phyloP scores from a whole-genome alignment of 495 filamentous ascomycete genomes.

The Penicillium goetzii region DNA sequence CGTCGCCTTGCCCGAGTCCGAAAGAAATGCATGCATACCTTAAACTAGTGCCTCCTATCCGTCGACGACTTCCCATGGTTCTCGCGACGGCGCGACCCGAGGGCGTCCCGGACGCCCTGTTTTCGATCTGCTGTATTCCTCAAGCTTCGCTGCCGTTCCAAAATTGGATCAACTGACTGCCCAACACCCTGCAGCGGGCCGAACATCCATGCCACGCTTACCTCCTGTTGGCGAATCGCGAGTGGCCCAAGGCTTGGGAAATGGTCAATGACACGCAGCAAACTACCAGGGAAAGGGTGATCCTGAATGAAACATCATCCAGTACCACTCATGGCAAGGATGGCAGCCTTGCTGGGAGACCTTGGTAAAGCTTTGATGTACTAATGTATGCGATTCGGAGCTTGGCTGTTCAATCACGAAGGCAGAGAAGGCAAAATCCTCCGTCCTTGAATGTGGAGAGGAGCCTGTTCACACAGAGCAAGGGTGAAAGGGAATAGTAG shows the following conservation, averaged over 20 bases:
- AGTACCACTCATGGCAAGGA: not conserved
- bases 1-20: conserved; percentile 12
- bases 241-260: conserved; percentile 2
- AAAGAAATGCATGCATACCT: conserved; percentile 31
- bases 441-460: not conserved
- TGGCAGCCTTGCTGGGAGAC: not conserved
- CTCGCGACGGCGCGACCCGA: conserved; percentile 21
- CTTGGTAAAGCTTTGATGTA: not conserved
- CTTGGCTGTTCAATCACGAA: not conserved
- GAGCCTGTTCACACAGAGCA: not conserved
- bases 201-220: conserved; percentile 26
- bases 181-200: conserved; percentile 30
- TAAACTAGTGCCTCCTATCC: not conserved
- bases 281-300: not conserved
- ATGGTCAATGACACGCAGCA: conserved; percentile 10
- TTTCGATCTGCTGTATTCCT: conserved; percentile 20
- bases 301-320: not conserved
- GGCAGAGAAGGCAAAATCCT: not conserved
- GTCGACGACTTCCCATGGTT: conserved; percentile 4
- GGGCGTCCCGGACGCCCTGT: conserved; percentile 7
- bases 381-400: not conserved
- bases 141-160: conserved; percentile 16
- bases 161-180: conserved; percentile 23
- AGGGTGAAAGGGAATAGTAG: too few relatives aligned
- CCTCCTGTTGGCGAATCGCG: not conserved